Evolutionary conservation across 1,139 yeast genomes (phyloP), one percentile per base, ranked within the genome.

Genomic region (Trichomonascaceae sp.): DNA sequence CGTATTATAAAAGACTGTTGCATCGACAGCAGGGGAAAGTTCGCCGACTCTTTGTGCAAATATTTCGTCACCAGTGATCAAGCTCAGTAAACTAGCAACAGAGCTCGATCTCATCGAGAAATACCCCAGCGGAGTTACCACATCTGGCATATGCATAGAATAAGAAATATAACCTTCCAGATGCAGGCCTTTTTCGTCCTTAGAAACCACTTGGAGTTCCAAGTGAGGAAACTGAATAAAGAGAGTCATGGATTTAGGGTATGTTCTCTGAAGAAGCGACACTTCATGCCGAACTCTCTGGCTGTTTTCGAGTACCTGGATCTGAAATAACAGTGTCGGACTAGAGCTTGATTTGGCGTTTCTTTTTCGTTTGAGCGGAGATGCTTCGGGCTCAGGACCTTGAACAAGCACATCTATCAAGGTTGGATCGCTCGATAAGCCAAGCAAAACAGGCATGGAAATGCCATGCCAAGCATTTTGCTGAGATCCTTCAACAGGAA

Each of bases 1-100:
- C 59, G 63, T 10, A 62, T 54, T n/a, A 43, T 61, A 61, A 43
- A 61, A 61, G 44, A 55, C 51, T 9, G 55, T 52, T 5, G 60
- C 49, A 4, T 51, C 53, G 4, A 59, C 59, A 8, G 55, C 45
- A 12, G 58, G 50, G 5, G 41, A 45, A n/a, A 57, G 51, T 13
- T 43, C 38, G 15, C 36, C 43, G 12, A 43, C 39, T n/a, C 47
- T 15, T 30, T 20, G 43, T 8, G 43, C 38, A 30, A 50, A 51
- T n/a, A 24, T 43, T 18, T 43, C 38, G 18, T 53, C 57, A 22
- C 52, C 47, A 12, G 50, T 50, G 18, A 58, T 38, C 27, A 54
- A 32, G 32, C 56, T 50, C 18, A 53, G 54, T 27, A 57, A 54
- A 13, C 45, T 38, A 15, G 46, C 30, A 17, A 47, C 36, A 22